Percentiles rank a stretch among this genome's conserved stretches.
These are phyloP conservation scores for Colletotrichum lindemuthianum DNA, from an alignment of 2,329 filamentous ascomycete species.

Conservation along the genomic window DNA sequence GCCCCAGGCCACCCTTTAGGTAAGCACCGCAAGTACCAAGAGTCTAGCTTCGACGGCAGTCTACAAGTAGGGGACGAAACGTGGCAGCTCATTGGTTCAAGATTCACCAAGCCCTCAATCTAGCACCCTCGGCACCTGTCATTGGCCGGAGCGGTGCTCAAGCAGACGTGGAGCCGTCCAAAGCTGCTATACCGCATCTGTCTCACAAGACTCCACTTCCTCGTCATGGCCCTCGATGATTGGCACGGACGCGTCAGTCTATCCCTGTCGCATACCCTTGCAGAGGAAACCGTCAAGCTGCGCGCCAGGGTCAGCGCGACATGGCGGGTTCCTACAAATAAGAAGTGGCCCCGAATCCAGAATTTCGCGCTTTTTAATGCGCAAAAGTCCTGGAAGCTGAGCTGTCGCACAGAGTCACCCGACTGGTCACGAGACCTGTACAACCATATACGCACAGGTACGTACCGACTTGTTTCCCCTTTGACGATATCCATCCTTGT, in stretches of 20 bases:
- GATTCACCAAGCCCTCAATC: constrained; percentile 1
- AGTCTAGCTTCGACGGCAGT: neutral
- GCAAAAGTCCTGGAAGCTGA: constrained; percentile 34
- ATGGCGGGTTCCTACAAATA: constrained; percentile 53
- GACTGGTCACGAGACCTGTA: constrained; percentile 34
- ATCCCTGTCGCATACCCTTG: constrained; percentile 32
- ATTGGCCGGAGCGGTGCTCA: constrained; percentile 28
- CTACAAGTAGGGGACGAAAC: neutral
- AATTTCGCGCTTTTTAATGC: constrained; percentile 45
- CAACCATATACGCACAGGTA: constrained; percentile 15
- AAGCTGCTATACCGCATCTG: constrained; percentile 32
- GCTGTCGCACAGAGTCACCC: constrained; percentile 36
- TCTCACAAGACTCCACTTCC: constrained; percentile 27
- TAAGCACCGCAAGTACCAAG: too few relatives aligned
- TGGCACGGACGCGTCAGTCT: neutral
- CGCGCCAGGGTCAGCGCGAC: constrained; percentile 31
- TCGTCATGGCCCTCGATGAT: neutral
- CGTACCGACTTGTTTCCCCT: constrained; percentile 33
- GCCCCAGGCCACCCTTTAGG: too few relatives aligned
- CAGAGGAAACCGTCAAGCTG: constrained; percentile 24
- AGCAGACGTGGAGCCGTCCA: constrained; percentile 15
- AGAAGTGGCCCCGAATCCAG: constrained; percentile 52
- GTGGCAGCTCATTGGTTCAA: constrained; percentile 23
- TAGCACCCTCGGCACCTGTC: neutral
- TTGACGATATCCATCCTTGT: neutral